These are phyloP conservation scores for Geum urbanum DNA, from an alignment of 306 rosid genomes.

Conservation along the genomic window DNA sequence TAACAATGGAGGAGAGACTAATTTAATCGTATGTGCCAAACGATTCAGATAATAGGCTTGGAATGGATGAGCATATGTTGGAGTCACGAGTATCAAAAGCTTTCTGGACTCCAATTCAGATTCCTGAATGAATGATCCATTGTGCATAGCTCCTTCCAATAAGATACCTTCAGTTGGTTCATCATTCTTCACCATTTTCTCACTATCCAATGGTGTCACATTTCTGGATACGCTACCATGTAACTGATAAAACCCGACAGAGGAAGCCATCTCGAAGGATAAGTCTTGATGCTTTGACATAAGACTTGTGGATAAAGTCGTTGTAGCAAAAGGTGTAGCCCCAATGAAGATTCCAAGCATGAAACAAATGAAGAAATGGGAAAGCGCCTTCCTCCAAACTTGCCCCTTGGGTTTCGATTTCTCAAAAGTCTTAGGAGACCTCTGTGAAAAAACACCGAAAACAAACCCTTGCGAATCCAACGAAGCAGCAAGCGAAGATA, in stretches of 20 bases:
- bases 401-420: slow-evolving; percentile 61
- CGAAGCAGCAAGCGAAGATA: slow-evolving; percentile 33
- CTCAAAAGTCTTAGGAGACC: slow-evolving; percentile 55
- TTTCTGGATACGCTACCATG: slow-evolving; percentile 33
- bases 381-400: slow-evolving; percentile 62
- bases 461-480: slow-evolving; percentile 46
- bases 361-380: slow-evolving; percentile 67
- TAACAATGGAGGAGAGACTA: slow-evolving; percentile 58
- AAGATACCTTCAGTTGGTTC: slow-evolving; percentile 26
- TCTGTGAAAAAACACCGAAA: slow-evolving; percentile 46
- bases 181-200: slow-evolving; percentile 29
- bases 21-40: slow-evolving; percentile 58
- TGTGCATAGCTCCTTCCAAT: slow-evolving; percentile 15
- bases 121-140: slow-evolving; percentile 25
- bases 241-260: slow-evolving; percentile 35
- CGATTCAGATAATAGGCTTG: slow-evolving; percentile 73
- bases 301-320: slow-evolving; percentile 42
- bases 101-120: slow-evolving; percentile 44
- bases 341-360: slow-evolving; percentile 67
- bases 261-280: slow-evolving; percentile 50
- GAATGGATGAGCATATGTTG: slow-evolving; percentile 47
- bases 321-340: slow-evolving; percentile 58
- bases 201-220: slow-evolving; percentile 17
- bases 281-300: slow-evolving; percentile 61
- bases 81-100: slow-evolving; percentile 80